These are phyloP conservation scores for Plantago coronopus DNA, from an alignment of 305 asterid genomes.

Conservation along the genomic window DNA sequence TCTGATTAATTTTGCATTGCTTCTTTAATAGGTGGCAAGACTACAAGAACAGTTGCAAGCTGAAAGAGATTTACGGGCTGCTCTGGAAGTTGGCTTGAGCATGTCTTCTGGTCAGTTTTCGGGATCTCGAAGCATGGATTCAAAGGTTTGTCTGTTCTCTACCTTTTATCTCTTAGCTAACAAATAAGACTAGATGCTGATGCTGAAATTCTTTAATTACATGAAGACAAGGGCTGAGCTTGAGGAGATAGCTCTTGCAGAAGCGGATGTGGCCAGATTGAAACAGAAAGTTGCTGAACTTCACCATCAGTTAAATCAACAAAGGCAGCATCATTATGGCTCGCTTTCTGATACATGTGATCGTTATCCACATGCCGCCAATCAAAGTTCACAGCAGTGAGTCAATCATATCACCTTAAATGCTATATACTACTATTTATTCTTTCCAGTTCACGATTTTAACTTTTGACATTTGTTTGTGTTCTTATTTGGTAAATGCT, in stretches of 20 bases:
- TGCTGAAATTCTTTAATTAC: conserved; percentile 17
- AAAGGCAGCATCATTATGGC: conserved; percentile 84
- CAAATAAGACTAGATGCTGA: conserved; percentile 25
- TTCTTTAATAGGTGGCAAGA: conserved; percentile 64
- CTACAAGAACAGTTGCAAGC: conserved; percentile 99
- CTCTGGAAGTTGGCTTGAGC: conserved; percentile 92
- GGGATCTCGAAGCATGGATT: conserved; percentile 85
- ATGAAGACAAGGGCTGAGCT: conserved; percentile 91
- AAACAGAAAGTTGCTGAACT: conserved; percentile 94
- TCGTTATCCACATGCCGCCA: conserved; percentile 52
- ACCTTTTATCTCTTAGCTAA: conserved; percentile 19
- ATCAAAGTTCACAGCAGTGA: conserved; percentile 59
- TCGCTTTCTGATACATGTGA: conserved; percentile 68
- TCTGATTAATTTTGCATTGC: conserved; percentile 13
- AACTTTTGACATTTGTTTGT: conserved; percentile 12
- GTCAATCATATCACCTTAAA: conserved; percentile 23
- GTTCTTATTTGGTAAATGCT: neutral
- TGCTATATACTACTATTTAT: conserved; percentile 2
- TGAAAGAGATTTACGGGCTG: conserved; percentile 95
- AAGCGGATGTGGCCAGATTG: conserved; percentile 93
- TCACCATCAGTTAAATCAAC: conserved; percentile 91
- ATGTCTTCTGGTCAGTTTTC: conserved; percentile 88
- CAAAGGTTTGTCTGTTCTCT: conserved; percentile 55
- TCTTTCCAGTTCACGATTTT: neutral
- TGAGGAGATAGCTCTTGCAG: conserved; percentile 98